phyloP scores from a whole-genome alignment of 176 grass and related monocot genomes.

The Alopecurus myosuroides region DNA sequence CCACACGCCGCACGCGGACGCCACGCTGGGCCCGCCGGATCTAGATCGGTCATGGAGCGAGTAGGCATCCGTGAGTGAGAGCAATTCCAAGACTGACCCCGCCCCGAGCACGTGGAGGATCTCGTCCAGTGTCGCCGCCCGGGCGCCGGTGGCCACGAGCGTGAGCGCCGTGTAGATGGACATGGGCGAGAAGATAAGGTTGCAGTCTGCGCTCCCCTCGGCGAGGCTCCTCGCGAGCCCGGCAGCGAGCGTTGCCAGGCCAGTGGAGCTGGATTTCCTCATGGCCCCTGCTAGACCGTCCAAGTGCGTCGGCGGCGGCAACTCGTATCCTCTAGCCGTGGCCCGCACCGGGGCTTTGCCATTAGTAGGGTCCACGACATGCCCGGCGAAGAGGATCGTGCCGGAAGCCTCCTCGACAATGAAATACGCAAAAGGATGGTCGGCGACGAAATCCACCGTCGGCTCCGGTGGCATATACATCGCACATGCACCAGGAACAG shows the following conservation, averaged over 20 bases:
- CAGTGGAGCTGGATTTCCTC: neutral
- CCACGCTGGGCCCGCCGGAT: neutral
- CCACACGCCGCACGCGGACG: slow-evolving; percentile 17
- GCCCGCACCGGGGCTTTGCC: neutral
- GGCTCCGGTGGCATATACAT: neutral
- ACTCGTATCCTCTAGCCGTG: neutral
- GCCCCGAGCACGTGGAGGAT: neutral
- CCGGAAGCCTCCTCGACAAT: neutral
- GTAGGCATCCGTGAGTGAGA: neutral
- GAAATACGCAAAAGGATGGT: slow-evolving; percentile 10
- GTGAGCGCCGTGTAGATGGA: slow-evolving; percentile 19
- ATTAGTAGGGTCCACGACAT: neutral
- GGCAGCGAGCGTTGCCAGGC: neutral
- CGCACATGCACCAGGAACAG: neutral
- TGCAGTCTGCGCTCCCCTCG: neutral
- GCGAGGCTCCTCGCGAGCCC: neutral
- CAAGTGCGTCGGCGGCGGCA: neutral
- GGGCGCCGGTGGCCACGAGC: slow-evolving; percentile 9
- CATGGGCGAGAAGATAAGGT: slow-evolving; percentile 28
- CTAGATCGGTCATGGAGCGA: neutral
- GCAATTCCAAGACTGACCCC: neutral
- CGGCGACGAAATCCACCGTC: slow-evolving; percentile 1
- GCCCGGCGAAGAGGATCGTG: neutral
- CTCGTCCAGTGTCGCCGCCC: neutral
- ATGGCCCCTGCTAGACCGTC: neutral